A percentile compares a stretch with the other conserved stretches of the same genome.
Conservation (phyloP, 2,329 filamentous ascomycete species). For the Fusarium armeniacum region DNA sequence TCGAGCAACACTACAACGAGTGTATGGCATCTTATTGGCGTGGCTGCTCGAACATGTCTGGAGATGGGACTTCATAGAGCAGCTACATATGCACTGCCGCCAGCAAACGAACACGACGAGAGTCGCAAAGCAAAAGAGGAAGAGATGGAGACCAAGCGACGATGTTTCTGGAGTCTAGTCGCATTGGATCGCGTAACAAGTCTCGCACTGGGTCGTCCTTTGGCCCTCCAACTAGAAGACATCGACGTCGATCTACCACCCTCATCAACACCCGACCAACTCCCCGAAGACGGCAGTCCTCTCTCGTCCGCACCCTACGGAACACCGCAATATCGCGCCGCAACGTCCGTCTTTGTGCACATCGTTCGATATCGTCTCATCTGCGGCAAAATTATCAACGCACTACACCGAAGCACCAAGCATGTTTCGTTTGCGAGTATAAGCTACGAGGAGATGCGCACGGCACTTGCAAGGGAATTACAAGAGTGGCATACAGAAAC, state of each 20-base stretch:
- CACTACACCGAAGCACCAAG: constrained; percentile 52
- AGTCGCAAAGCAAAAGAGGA: constrained; percentile 24
- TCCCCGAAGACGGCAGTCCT: constrained; percentile 31
- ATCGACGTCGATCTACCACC: constrained; percentile 56
- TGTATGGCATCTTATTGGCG: constrained; percentile 61
- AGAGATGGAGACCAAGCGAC: constrained; percentile 54
- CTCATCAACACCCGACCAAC: constrained; percentile 34
- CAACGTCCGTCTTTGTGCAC: constrained; percentile 55
- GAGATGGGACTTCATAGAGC: constrained; percentile 59
- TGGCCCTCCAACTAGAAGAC: constrained; percentile 59
- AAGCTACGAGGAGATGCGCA: constrained; percentile 37
- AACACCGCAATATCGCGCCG: constrained; percentile 45
- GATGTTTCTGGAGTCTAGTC: constrained; percentile 61
- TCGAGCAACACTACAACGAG: constrained; percentile 57
- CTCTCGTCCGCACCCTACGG: constrained; percentile 40
- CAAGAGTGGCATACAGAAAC: constrained; percentile 52
- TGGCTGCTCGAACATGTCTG: constrained; percentile 58
- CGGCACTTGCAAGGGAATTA: constrained; percentile 50
- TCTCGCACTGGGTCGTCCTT: constrained; percentile 57
- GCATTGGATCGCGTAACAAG: constrained; percentile 57
- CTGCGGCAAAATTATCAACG: constrained; percentile 57
- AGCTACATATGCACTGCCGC: constrained; percentile 50
- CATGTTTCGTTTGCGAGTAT: constrained; percentile 19
- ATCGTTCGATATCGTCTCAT: constrained; percentile 58
- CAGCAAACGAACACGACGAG: neutral